Percentiles rank a stretch among this genome's conserved stretches.
phyloP scores from a whole-genome alignment of 495 filamentous ascomycete genomes.

The Talaromyces nanjingensis region DNA sequence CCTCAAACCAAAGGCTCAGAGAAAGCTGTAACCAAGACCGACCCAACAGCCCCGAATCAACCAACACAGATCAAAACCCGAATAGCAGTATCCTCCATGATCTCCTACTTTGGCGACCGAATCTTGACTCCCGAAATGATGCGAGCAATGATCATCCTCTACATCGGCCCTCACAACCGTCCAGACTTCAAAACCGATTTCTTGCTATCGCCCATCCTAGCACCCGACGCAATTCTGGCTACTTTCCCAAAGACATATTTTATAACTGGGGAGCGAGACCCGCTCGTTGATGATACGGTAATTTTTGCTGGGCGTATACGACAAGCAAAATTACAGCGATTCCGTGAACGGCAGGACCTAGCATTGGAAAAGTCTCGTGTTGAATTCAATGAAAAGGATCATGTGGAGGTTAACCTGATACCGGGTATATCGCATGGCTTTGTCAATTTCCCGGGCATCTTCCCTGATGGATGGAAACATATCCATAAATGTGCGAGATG shows the following conservation, averaged over 20 bases:
- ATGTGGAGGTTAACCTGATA: conserved; percentile 74
- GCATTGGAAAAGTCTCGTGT: conserved; percentile 45
- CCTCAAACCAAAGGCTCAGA: conserved; percentile 2
- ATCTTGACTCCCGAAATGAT: conserved; percentile 97
- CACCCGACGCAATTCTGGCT: conserved; percentile 74
- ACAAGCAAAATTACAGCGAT: conserved; percentile 68
- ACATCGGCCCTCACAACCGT: conserved; percentile 86
- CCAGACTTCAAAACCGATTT: conserved; percentile 92
- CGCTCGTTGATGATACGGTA: conserved; percentile 91
- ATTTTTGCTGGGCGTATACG: conserved; percentile 86
- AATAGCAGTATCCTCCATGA: conserved; percentile 88
- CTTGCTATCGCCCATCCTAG: conserved; percentile 79
- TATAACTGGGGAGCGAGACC: conserved; percentile 90
- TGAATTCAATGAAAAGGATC: conserved; percentile 66
- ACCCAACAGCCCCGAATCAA: conserved; percentile 42
- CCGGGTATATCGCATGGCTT: conserved; percentile 91
- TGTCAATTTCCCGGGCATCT: conserved; percentile 78
- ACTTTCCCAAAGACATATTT: conserved; percentile 89
- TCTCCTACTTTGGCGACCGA: conserved; percentile 95
- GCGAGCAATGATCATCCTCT: conserved; percentile 97
- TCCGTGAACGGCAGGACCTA: conserved; percentile 53
- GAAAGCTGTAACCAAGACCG: not conserved
- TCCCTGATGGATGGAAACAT: conserved; percentile 78
- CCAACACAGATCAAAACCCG: conserved; percentile 72
- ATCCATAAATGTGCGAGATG: conserved; percentile 68